A percentile compares a stretch with the other conserved stretches of the same genome.
These are phyloP conservation scores for Populus davidiana DNA, from an alignment of 345 rosid species.

Conservation along the genomic window DNA sequence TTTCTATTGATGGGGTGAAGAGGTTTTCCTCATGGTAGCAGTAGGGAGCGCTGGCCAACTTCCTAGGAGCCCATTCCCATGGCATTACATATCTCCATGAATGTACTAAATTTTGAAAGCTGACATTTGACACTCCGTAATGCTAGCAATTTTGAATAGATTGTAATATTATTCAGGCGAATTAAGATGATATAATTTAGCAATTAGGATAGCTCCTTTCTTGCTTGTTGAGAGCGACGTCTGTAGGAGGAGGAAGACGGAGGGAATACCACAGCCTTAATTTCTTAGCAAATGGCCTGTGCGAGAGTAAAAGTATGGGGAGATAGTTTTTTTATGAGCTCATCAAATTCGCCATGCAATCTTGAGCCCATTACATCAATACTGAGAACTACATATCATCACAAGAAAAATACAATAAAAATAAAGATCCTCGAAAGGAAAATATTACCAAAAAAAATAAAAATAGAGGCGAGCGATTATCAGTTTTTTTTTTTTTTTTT, in stretches of 20 bases:
- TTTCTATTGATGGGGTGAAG: neutral
- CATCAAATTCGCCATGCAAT: too few relatives aligned
- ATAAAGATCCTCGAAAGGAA: too few relatives aligned
- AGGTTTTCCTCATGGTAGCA: neutral
- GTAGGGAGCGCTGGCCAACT: neutral
- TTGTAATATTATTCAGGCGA: neutral
- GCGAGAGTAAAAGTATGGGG: neutral
- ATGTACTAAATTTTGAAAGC: neutral
- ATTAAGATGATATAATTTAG: neutral
- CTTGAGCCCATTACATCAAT: too few relatives aligned
- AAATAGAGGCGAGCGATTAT: too few relatives aligned
- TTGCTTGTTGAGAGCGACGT: neutral
- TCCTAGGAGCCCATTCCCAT: neutral
- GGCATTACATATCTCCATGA: neutral
- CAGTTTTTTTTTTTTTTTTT: too few relatives aligned
- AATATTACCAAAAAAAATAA: too few relatives aligned
- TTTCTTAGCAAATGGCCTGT: neutral
- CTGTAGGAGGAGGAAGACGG: too few relatives aligned
- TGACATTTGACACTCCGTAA: neutral
- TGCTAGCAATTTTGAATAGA: neutral
- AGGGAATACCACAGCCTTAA: neutral
- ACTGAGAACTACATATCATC: too few relatives aligned
- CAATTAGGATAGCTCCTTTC: neutral
- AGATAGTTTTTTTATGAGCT: too few relatives aligned
- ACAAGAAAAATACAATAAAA: too few relatives aligned